Base-by-base conservation (phyloP, 2,329 filamentous ascomycete species). In the Elsinoe australis region DNA sequence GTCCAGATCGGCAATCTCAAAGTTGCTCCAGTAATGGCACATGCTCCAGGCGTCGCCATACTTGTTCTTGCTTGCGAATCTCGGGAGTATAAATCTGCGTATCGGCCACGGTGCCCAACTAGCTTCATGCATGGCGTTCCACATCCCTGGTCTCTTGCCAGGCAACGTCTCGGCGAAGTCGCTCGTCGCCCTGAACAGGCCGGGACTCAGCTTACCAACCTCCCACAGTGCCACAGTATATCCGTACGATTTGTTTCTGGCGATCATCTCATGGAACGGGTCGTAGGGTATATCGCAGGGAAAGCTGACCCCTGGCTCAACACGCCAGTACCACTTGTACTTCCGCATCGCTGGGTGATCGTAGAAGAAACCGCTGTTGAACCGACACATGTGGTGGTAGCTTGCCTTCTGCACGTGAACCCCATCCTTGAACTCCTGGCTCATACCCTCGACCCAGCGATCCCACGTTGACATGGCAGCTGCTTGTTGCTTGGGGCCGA, bases 271-370 rank as follows among this genome's bases (percentile, higher is more conserved):
- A 19, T 54, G 53, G 53, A 68, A 68, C 10, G 63, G 60, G 51
- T 68, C 65, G 56, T 67, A 67, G 22, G 59, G 54, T 33, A 67
- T 61, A 47, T 76, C 65, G 52, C 75, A 76, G 50, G 69, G 71
- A 54, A 77, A 76, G 35, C 74, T 68, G 4, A 75, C 77, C 49
- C 76, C 75, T 39, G 78, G 76, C 55, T 80, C 75, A 8, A 81
- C 70, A 53, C 72, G 70, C 76, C 76, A 79, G 59, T 78, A 80
- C 70, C 72, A 81, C 48, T 78, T 71, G 53, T 76, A 79, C 18
- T 69, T 54, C 54, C 28, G 64, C 61, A 55, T 67, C 57, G 55
- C 62, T 55, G 54, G 71, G 64, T 53, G 64, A 14, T 59, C 56
- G 55, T 67, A 67, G 57, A 68, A 68, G 52, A 64, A 64, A 3